These are phyloP conservation scores for Cladosporium sp. DNA, from an alignment of 2,329 filamentous ascomycete genomes.

Conservation along the genomic window DNA sequence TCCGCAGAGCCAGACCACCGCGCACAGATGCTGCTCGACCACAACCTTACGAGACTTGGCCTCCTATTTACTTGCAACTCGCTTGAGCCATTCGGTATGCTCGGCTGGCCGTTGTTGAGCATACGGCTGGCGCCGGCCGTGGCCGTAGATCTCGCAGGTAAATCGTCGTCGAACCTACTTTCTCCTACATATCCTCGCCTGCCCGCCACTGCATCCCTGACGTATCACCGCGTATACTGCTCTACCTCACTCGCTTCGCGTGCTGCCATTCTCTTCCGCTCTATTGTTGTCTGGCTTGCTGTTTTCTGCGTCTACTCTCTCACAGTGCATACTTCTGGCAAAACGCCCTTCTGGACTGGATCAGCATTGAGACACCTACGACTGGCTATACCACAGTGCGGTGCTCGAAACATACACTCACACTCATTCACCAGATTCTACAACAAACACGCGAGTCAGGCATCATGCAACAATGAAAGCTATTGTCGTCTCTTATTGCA, in stretches of 20 bases:
- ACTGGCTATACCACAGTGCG: not conserved
- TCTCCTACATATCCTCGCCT: conserved; percentile 4
- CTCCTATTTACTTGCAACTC: conserved; percentile 9
- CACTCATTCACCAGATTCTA: not conserved
- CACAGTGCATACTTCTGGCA: not conserved
- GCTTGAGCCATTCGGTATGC: conserved; percentile 1
- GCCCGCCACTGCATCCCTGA: conserved; percentile 6
- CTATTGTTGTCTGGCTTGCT: not conserved
- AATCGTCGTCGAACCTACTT: not conserved
- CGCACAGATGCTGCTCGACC: not conserved
- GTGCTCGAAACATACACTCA: not conserved
- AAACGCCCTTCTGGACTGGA: not conserved
- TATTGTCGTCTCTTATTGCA: not conserved
- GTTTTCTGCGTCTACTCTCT: not conserved
- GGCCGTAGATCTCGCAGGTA: not conserved
- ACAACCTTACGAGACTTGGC: not conserved
- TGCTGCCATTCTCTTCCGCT: not conserved
- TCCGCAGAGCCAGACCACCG: not conserved
- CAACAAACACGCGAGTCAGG: conserved; percentile 4
- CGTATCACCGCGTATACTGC: conserved; percentile 4
- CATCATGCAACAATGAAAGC: conserved; percentile 2
- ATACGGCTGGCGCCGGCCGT: conserved; percentile 8
- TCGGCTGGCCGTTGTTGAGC: conserved; percentile 7
- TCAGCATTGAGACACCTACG: not conserved
- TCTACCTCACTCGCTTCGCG: conserved; percentile 2